These are phyloP conservation scores for Domatiomyces catenatus DNA, from an alignment of 2,329 filamentous ascomycete genomes.

Conservation along the genomic window DNA sequence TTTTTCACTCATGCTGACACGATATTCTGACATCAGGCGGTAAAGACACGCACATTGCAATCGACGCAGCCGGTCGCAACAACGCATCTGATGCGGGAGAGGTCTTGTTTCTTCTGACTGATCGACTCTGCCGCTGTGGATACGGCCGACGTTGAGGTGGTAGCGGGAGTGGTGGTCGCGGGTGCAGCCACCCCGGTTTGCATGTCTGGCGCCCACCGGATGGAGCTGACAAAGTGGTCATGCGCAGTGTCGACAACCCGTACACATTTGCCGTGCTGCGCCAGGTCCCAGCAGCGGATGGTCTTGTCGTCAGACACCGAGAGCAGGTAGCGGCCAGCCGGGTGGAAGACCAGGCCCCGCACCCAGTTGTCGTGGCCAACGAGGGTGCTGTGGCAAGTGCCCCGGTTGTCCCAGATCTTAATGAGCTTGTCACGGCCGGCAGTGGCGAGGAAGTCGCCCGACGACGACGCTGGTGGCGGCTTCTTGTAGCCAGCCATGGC, in stretches of 20 bases:
- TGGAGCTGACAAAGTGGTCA: slow-evolving; percentile 68
- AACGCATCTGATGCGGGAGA: slow-evolving; percentile 55
- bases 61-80: slow-evolving; percentile 81
- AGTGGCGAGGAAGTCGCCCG: slow-evolving; percentile 78
- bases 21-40: slow-evolving; percentile 21
- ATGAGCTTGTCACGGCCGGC: slow-evolving; percentile 84
- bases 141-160: slow-evolving; percentile 12
- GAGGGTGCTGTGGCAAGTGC: slow-evolving; percentile 70
- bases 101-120: slow-evolving; percentile 34
- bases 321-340: slow-evolving; percentile 77
- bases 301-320: slow-evolving; percentile 83
- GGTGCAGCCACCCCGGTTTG: slow-evolving; percentile 10
- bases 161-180: slow-evolving; percentile 16
- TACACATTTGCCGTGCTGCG: slow-evolving; percentile 79
- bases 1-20: no score
- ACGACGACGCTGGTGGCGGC: slow-evolving; percentile 54
- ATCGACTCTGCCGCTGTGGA: neutral
- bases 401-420: slow-evolving; percentile 72
- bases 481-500: slow-evolving; percentile 70
- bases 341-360: slow-evolving; percentile 71
- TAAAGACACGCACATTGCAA: slow-evolving; percentile 63
- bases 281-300: slow-evolving; percentile 82
- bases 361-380: slow-evolving; percentile 92
- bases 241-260: slow-evolving; percentile 65
- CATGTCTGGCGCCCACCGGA: slow-evolving; percentile 72